A percentile compares a stretch with the other conserved stretches of the same genome.
Conservation (phyloP, 2,329 filamentous ascomycete genomes). For the Torrubiella hemipterigena region DNA sequence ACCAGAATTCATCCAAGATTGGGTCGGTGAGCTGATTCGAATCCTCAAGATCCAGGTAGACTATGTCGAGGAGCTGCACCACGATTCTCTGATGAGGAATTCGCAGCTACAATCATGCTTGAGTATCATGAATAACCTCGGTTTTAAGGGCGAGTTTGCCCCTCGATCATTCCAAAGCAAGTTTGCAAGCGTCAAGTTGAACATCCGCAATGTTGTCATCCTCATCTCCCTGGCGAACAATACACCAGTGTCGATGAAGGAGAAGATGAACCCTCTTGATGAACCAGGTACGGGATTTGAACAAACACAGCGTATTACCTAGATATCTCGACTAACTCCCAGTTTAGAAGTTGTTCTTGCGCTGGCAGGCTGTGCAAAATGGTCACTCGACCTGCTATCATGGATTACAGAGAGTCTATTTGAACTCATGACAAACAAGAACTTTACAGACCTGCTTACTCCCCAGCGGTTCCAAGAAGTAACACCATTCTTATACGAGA, state of each 20-base stretch:
- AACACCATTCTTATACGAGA: conserved; percentile 36
- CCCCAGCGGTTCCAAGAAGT: conserved; percentile 35
- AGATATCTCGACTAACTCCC: conserved; percentile 7
- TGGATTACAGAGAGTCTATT: conserved; percentile 51
- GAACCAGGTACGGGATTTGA: conserved; percentile 41
- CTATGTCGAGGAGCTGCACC: conserved; percentile 63
- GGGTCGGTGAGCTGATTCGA: conserved; percentile 54
- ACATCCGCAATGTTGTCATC: conserved; percentile 60
- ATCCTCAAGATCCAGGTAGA: conserved; percentile 66
- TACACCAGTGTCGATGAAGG: conserved; percentile 38
- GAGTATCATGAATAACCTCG: conserved; percentile 67
- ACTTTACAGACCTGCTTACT: conserved; percentile 38
- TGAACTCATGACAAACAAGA: conserved; percentile 37
- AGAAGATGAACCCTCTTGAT: conserved; percentile 46
- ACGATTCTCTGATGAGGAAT: conserved; percentile 64
- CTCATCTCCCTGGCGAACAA: conserved; percentile 53
- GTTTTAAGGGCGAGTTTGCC: conserved; percentile 52
- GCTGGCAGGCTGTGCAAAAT: conserved; percentile 63
- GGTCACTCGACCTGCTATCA: conserved; percentile 60
- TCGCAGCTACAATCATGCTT: conserved; percentile 62
- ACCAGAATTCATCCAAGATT: conserved; percentile 46
- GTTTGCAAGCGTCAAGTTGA: conserved; percentile 62
- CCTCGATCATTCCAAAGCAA: conserved; percentile 57
- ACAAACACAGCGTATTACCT: not conserved
- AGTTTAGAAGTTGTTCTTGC: conserved; percentile 55